Percentiles rank a stretch among this genome's conserved stretches.
These are phyloP conservation scores for Pichia sp. DNA, from an alignment of 1,139 yeast species.

Conservation along the genomic window DNA sequence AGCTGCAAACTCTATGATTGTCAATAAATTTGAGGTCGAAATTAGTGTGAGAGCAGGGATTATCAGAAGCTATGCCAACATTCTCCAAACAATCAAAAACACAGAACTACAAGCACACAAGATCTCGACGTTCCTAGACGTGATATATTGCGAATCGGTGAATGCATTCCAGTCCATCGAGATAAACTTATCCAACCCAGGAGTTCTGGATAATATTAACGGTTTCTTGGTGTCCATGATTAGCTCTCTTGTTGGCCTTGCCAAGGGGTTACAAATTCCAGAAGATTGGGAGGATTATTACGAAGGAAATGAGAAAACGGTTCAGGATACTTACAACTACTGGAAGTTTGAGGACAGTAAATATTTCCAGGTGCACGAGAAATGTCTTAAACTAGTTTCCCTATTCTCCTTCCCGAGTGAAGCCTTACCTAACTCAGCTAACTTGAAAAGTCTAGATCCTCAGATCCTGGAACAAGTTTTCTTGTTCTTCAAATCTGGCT, in stretches of 20 bases:
- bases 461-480: slow-evolving; percentile 55
- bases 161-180: slow-evolving; percentile 4
- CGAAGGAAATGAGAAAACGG: slow-evolving; percentile 29
- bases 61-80: slow-evolving; percentile 57
- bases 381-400: slow-evolving; percentile 32
- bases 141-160: slow-evolving; percentile 13
- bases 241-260: slow-evolving; percentile 57
- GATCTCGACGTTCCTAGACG: slow-evolving; percentile 13
- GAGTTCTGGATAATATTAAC: slow-evolving; percentile 8
- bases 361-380: slow-evolving; percentile 33
- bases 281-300: slow-evolving; percentile 50
- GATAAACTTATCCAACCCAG: not conserved
- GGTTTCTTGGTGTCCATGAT: slow-evolving; percentile 10
- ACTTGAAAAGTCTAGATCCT: slow-evolving; percentile 1
- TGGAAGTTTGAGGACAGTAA: slow-evolving; percentile 28
- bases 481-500: slow-evolving; percentile 51
- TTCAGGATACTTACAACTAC: slow-evolving; percentile 32
- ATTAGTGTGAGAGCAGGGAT: slow-evolving; percentile 54
- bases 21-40: slow-evolving; percentile 42
- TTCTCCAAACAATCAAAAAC: slow-evolving; percentile 48
- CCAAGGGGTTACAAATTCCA: slow-evolving; percentile 60
- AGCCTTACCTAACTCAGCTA: not conserved
- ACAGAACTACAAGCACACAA: slow-evolving; percentile 38
- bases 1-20: slow-evolving; percentile 50
- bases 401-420: slow-evolving; percentile 13